Evolutionary conservation across 192 early-diverging fungal species (phyloP), one percentile per base, ranked within the genome.

Genomic region (Podila minutissima): DNA sequence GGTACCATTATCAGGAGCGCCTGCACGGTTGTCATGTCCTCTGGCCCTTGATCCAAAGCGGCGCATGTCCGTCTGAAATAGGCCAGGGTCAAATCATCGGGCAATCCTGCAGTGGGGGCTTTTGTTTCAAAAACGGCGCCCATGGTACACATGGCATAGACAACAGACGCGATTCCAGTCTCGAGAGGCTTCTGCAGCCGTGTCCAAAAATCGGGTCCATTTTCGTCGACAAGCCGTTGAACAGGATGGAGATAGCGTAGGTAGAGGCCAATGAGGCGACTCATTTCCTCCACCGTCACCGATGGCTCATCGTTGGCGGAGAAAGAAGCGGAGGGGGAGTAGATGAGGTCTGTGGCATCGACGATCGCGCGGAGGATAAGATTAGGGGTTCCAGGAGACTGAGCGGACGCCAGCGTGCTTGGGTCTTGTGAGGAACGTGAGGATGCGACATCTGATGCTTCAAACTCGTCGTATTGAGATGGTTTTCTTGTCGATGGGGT

Each of bases 131-230:
- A 69, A 6, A 79, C 12, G 2, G 76, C 76, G 1, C 76, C 76
- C 17, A 72, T 53, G 2, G 71, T 69, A 26, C 76, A 79, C 76
- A 79, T 79, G 33, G 76, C 69, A 37, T 79, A 79, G 12, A 79
- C 76, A 22, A 79, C 33, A 24, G 69, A 67, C 10, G 76, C 69
- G 12, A 68, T 50, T 24, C 71, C 71, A 15, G 69, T 66, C 15
- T 50, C 41, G 31, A 79, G 66, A 5, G 66, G 69, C 7, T 33
- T 48, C 10, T 79, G 64, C 32, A 79, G 70, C 53, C 66, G 49
- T n/a, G 33, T 67, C 76, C 70, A 79, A 63, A 79, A 79, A 38
- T 64, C 66, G 6, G 70, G 66, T 10, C 58, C 59, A 26, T 46
- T 26, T 26, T 72, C 70, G 32, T 72, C 61, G 31, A 79, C 70